These are phyloP conservation scores for Polygonum aviculare DNA, from an alignment of 148 eudicot genomes.

Conservation along the genomic window DNA sequence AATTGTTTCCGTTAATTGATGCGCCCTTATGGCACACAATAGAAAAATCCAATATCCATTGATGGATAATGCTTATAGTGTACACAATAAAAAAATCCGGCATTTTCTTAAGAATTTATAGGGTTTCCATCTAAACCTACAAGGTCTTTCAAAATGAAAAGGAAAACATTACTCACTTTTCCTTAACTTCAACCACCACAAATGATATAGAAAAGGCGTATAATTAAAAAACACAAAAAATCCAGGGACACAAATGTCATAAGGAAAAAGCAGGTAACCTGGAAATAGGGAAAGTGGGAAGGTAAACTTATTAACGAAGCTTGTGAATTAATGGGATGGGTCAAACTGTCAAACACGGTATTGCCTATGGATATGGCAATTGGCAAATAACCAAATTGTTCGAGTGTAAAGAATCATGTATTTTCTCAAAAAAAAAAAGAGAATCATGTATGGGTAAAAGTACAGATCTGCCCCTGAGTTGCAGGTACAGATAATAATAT, in stretches of 20 bases:
- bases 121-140: not conserved
- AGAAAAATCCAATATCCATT: too few species aligned
- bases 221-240: not conserved
- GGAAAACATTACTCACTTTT: not conserved
- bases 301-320: not conserved
- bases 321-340: not conserved
- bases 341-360: conserved; percentile 6
- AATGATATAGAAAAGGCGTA: not conserved
- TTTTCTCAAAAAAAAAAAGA: too few species aligned
- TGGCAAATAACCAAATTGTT: not conserved
- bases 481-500: not conserved
- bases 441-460: not conserved
- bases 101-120: too few species aligned
- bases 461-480: not conserved
- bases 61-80: too few species aligned
- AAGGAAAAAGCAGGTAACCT: not conserved
- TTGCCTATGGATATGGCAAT: not conserved
- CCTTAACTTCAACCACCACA: too few species aligned
- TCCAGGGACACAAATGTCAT: not conserved
- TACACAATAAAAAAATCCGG: too few species aligned
- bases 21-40: too few species aligned
- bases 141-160: not conserved
- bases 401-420: not conserved
- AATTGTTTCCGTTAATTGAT: too few species aligned
- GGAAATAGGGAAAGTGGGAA: conserved; percentile 2